These are phyloP conservation scores for Grammothele lineata DNA, from an alignment of 768 basidiomycete genomes.

Conservation along the genomic window DNA sequence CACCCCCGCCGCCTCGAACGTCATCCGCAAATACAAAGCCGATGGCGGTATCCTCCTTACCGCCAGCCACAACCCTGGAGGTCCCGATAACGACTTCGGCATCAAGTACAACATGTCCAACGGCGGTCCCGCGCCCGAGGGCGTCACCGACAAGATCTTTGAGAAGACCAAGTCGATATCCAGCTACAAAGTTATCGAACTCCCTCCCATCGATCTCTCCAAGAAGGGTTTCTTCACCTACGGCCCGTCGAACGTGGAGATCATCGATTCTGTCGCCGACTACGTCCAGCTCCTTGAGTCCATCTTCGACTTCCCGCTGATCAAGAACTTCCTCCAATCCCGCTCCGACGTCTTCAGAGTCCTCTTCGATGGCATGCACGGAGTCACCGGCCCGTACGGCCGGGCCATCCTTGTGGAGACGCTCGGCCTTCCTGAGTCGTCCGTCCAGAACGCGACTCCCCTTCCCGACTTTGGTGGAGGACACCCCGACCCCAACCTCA, in stretches of 20 bases:
- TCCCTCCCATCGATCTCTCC: conserved; percentile 73
- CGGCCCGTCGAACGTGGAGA: conserved; percentile 79
- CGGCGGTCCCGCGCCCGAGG: conserved; percentile 96
- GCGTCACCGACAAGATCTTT: conserved; percentile 92
- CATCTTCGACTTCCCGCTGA: conserved; percentile 93
- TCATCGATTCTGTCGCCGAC: conserved; percentile 93
- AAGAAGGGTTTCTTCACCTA: conserved; percentile 75
- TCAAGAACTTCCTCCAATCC: conserved; percentile 79
- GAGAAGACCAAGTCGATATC: conserved; percentile 85
- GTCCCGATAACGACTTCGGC: conserved; percentile 97
- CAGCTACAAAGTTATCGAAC: conserved; percentile 81
- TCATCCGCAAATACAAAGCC: conserved; percentile 95
- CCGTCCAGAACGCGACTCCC: conserved; percentile 88
- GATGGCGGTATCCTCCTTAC: conserved; percentile 96
- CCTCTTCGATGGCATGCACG: conserved; percentile 93
- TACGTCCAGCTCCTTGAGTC: conserved; percentile 78
- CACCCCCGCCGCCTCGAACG: conserved; percentile 93
- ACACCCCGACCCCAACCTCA: conserved; percentile 98
- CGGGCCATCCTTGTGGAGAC: conserved; percentile 78
- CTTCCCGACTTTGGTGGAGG: conserved; percentile 96
- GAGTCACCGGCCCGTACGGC: conserved; percentile 97
- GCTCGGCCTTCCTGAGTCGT: conserved; percentile 74
- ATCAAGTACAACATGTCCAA: conserved; percentile 99
- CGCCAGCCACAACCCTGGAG: conserved; percentile 97
- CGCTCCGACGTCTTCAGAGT: conserved; percentile 72